Percentiles rank a stretch among this genome's conserved stretches.
Conservation (phyloP, 2,329 filamentous ascomycete species). For the Xylariaceae sp. region DNA sequence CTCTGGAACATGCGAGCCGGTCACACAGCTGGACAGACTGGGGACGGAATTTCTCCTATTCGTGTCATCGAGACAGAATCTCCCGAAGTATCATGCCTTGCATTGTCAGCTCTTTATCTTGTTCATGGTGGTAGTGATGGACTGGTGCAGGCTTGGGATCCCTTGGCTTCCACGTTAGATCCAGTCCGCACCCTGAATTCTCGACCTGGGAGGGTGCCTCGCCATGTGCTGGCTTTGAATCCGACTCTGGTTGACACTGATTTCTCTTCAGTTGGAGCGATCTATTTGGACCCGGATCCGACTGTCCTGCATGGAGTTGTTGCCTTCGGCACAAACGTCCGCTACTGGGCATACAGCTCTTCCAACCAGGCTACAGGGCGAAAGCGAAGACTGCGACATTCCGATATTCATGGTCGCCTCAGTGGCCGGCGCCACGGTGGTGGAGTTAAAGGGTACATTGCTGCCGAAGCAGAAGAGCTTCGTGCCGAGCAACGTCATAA, state of each 20-base stretch:
- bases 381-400: constrained; percentile 74
- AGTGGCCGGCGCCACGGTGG: constrained; percentile 56
- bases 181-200: constrained; percentile 86
- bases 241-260: constrained; percentile 64
- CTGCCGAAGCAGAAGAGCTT: constrained; percentile 78
- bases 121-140: constrained; percentile 94
- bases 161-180: constrained; percentile 72
- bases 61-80: constrained; percentile 86
- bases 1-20: constrained; percentile 80
- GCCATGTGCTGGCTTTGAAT: constrained; percentile 56
- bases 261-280: constrained; percentile 76
- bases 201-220: constrained; percentile 74
- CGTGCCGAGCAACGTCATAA: constrained; percentile 66
- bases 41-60: constrained; percentile 64
- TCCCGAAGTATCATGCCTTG: constrained; percentile 78
- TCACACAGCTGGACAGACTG: constrained; percentile 51
- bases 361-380: constrained; percentile 69
- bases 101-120: constrained; percentile 78
- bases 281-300: constrained; percentile 82
- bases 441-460: constrained; percentile 76
- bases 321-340: constrained; percentile 78
- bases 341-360: constrained; percentile 92
- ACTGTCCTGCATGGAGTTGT: constrained; percentile 82
- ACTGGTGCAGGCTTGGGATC: constrained; percentile 94
- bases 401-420: constrained; percentile 52